Conservation (phyloP, 108 stramenopile species). For the Bacterosira constricta region DNA sequence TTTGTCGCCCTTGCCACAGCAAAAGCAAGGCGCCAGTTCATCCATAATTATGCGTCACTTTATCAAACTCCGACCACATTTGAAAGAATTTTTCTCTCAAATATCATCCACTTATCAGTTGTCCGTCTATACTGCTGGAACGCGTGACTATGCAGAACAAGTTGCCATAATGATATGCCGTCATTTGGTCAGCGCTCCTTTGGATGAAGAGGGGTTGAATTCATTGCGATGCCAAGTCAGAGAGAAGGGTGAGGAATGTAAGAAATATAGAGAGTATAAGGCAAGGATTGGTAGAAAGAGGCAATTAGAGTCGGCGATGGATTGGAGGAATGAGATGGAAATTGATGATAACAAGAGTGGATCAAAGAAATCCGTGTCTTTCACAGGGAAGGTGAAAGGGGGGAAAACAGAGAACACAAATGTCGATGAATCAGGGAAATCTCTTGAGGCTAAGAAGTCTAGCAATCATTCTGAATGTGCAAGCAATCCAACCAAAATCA, state of each 20-base stretch:
- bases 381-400: neutral
- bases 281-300: constrained; percentile 13
- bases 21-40: constrained; percentile 20
- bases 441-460: no score
- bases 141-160: constrained; percentile 86
- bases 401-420: neutral
- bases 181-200: constrained; percentile 57
- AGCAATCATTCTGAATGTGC: no score
- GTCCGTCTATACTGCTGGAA: constrained; percentile 89
- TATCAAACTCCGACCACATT: constrained; percentile 81
- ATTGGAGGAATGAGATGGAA: neutral
- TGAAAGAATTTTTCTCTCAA: constrained; percentile 70
- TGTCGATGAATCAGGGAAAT: no score
- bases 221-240: constrained; percentile 45
- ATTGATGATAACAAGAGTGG: constrained; percentile 8
- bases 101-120: constrained; percentile 73
- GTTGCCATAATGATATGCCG: constrained; percentile 80
- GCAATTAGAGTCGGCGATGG: constrained; percentile 19
- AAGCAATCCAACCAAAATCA: no score
- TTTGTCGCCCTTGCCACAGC: constrained; percentile 10
- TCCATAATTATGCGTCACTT: constrained; percentile 60
- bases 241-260: constrained; percentile 26
- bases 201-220: constrained; percentile 51
- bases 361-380: constrained; percentile 24
- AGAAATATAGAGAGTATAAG: constrained; percentile 17